Base-by-base conservation (phyloP, 2,329 filamentous ascomycete species). In the Mycosphaerella arachidis region DNA sequence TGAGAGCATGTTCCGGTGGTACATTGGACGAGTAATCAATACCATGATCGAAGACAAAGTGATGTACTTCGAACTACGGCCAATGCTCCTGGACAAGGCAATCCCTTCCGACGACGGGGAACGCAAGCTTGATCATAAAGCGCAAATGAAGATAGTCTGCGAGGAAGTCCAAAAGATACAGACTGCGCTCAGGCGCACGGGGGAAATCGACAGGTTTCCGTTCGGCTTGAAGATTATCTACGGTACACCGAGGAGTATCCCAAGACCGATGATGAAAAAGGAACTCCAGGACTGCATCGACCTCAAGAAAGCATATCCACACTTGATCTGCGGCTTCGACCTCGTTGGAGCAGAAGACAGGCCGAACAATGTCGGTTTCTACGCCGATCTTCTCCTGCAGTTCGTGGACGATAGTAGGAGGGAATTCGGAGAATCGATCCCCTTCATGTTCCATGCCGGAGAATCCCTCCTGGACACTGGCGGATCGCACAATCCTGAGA, bases 401-500 rank as follows among this genome's bases (percentile, higher is more conserved):
- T 52, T 52, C 29, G 73, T 86, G 3, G 76, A 77, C 1, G 89
- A 89, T 68, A 75, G 79, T 55, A 67, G 76, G 31, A 68, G 74
- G 6, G 59, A 65, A 1, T 70, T 77, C 0, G 67, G 69, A 0
- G 60, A 88, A 4, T 78, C 85, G 0, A 88, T 91, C 2, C 88
- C 88, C 0, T 90, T 91, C 68, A 77, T 91, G 43, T 89, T 91
- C 68, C 88, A 92, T 74, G 90, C 88, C 64, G 89, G 88, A 27
- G 89, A 92, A 75, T 90, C 88, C 1, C 78, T 90, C 4, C 69
- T 79, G 1, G 85, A 90, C 31, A 80, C 82, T 8, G 88, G 87
- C 40, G 81, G 80, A 27, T 82, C 85, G 5, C 80, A 81, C 1
- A 86, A 91, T 63, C 75, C 77, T 0, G 61, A 65, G 10, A 78